A percentile compares a stretch with the other conserved stretches of the same genome.
phyloP scores from a whole-genome alignment of 1,284 basidiomycete species.

The Pascua sp. region DNA sequence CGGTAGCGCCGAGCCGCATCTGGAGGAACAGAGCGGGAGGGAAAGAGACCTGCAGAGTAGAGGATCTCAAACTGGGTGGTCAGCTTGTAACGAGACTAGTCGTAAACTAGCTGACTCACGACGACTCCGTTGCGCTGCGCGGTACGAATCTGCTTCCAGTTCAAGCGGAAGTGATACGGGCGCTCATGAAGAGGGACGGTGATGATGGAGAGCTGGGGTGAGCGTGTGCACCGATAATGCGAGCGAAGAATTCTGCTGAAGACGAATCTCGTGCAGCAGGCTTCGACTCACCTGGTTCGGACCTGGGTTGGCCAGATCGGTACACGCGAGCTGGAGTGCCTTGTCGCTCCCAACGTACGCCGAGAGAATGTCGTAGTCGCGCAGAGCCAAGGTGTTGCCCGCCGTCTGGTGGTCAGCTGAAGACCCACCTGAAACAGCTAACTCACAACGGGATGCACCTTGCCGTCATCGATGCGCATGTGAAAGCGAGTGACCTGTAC shows the following conservation, averaged over 20 bases:
- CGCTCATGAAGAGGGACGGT: conserved; percentile 46
- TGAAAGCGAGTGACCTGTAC: conserved; percentile 46
- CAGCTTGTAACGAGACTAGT: background rate
- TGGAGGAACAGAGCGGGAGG: conserved; percentile 24
- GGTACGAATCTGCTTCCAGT: conserved; percentile 43
- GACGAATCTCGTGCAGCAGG: background rate
- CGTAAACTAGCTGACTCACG: conserved; percentile 32
- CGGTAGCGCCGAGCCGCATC: conserved; percentile 33
- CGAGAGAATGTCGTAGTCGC: conserved; percentile 43
- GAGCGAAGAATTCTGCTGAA: background rate
- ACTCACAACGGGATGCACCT: conserved; percentile 43
- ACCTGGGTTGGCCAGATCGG: conserved; percentile 44
- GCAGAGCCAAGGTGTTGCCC: conserved; percentile 32
- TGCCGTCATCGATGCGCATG: conserved; percentile 43
- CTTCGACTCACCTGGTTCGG: conserved; percentile 44
- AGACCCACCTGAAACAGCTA: background rate
- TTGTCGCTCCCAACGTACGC: conserved; percentile 44
- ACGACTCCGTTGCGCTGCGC: conserved; percentile 48
- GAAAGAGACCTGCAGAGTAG: conserved; percentile 44
- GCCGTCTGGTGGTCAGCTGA: conserved; percentile 31
- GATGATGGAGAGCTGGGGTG: conserved; percentile 44
- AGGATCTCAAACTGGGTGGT: conserved; percentile 45
- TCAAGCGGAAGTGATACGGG: conserved; percentile 42
- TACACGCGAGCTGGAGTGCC: conserved; percentile 45
- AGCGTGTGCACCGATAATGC: background rate